phyloP scores from a whole-genome alignment of 371 early-diverging fungal species.

The Mortierella sp. region DNA sequence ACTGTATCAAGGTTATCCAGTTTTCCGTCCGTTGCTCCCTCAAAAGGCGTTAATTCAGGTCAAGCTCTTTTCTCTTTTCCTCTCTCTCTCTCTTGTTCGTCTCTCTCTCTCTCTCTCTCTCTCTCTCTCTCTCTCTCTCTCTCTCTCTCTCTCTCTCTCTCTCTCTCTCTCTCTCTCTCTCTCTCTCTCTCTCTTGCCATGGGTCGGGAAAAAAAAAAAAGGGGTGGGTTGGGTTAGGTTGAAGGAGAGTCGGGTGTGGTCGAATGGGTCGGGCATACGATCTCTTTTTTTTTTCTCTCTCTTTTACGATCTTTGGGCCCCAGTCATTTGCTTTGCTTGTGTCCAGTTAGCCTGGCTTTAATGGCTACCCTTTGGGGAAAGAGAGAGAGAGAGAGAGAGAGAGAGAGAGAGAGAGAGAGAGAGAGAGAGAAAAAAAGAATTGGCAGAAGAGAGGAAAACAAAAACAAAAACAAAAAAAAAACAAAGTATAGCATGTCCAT shows the following conservation, averaged over 20 bases:
- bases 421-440: not conserved
- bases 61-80: not conserved
- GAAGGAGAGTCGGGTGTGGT: not conserved
- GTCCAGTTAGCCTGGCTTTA: no score
- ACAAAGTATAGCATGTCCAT: not conserved
- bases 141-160: not conserved
- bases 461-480: not conserved
- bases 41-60: no score
- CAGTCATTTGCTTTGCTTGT: no score
- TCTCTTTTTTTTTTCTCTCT: not conserved
- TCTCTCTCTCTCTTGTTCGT: not conserved
- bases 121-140: not conserved
- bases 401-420: not conserved
- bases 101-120: conserved; percentile 1
- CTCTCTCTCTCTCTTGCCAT: not conserved
- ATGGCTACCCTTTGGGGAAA: not conserved
- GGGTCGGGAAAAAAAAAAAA: not conserved
- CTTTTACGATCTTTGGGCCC: not conserved
- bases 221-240: not conserved
- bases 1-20: no score
- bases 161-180: not conserved
- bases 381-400: not conserved
- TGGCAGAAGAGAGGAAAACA: no score
- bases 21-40: no score
- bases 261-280: not conserved